A percentile compares a stretch with the other conserved stretches of the same genome.
These are phyloP conservation scores for Xerocomellus intermedius DNA, from an alignment of 768 basidiomycete genomes.

Conservation along the genomic window DNA sequence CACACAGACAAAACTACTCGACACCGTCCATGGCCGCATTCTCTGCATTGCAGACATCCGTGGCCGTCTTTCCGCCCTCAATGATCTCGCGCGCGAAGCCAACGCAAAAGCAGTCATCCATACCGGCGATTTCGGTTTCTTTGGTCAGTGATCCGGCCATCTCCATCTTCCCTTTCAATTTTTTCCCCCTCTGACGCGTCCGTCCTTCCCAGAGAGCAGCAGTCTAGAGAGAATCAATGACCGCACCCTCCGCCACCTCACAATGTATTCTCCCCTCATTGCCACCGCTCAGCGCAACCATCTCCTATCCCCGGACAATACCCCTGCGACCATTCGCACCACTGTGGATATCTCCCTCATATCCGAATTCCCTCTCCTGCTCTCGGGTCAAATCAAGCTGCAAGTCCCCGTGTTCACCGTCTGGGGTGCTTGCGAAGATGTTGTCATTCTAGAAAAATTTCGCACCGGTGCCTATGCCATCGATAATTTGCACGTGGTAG, in stretches of 20 bases:
- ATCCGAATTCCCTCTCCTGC: constrained; percentile 91
- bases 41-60: constrained; percentile 95
- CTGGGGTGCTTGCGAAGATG: constrained; percentile 97
- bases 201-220: constrained; percentile 52
- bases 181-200: constrained; percentile 18
- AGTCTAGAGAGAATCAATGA: constrained; percentile 91
- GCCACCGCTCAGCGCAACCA: constrained; percentile 77
- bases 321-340: constrained; percentile 64
- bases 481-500: constrained; percentile 87
- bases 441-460: constrained; percentile 89
- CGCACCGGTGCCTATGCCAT: constrained; percentile 78
- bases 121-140: constrained; percentile 99
- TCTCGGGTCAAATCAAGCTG: constrained; percentile 88
- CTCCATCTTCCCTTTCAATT: background rate
- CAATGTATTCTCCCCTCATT: constrained; percentile 95
- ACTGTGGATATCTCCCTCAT: constrained; percentile 76
- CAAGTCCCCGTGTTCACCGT: constrained; percentile 94
- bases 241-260: constrained; percentile 91
- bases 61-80: constrained; percentile 83
- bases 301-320: constrained; percentile 71
- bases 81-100: constrained; percentile 84
- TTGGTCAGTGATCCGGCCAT: constrained; percentile 54
- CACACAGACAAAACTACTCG: constrained; percentile 76
- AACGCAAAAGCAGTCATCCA: constrained; percentile 93
- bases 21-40: constrained; percentile 79